Evolutionary conservation across 2,329 filamentous ascomycete genomes (phyloP).

Genomic region (Ceratocystis albifundus): DNA sequence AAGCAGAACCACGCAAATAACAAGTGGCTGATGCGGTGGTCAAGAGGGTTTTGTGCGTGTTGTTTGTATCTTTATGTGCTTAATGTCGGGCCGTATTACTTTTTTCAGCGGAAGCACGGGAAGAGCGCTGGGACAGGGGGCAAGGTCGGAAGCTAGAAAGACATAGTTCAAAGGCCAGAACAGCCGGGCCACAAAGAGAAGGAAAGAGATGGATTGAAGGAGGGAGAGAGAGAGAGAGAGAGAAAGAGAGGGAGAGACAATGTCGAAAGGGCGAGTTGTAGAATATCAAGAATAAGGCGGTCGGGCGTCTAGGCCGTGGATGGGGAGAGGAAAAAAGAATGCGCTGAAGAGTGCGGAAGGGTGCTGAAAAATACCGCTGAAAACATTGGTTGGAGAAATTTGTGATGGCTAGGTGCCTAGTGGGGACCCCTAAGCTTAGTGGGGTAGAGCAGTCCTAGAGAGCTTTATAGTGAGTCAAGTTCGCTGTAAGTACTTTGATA

Average conservation of each 20-base stretch:
- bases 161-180: conserved; percentile 3
- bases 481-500: not conserved
- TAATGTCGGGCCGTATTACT: not conserved
- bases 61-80: too few relatives aligned
- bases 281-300: not conserved
- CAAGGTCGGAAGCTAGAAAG: not conserved
- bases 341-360: not conserved
- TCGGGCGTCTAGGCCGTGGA: not conserved
- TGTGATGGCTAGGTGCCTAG: not conserved
- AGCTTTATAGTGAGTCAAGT: not conserved
- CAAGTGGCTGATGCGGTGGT: not conserved
- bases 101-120: not conserved
- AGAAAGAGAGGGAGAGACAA: not conserved
- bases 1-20: not conserved
- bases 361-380: not conserved
- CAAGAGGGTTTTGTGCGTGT: not conserved
- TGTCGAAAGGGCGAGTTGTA: not conserved
- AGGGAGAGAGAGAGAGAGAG: too few relatives aligned
- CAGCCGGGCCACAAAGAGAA: not conserved
- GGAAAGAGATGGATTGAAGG: not conserved
- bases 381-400: not conserved
- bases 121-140: not conserved
- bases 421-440: not conserved
- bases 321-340: not conserved
- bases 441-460: not conserved